These are phyloP conservation scores for Astrothelium macrocarpum DNA, from an alignment of 495 filamentous ascomycete genomes.

Conservation along the genomic window DNA sequence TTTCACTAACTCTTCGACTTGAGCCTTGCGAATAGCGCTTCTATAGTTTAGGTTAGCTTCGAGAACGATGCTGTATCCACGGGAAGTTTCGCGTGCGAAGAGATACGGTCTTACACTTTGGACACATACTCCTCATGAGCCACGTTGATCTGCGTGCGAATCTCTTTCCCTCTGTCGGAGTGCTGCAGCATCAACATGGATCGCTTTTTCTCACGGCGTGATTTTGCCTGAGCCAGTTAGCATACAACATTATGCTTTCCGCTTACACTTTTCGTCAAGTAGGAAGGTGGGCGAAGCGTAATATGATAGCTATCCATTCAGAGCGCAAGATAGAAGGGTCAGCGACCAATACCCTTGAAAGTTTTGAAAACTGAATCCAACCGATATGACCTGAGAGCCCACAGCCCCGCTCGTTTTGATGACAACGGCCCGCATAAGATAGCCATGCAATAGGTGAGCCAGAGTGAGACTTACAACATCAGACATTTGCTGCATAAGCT, in stretches of 20 bases:
- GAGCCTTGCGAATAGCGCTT: constrained; percentile 3
- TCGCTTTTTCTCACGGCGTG: not conserved
- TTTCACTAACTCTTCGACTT: not conserved
- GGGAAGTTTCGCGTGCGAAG: not conserved
- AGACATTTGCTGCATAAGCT: not conserved
- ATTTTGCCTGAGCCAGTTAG: not conserved
- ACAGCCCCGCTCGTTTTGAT: not conserved
- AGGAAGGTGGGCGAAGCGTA: not conserved
- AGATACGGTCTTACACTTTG: not conserved
- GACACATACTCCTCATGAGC: not conserved
- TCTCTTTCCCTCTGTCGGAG: not conserved
- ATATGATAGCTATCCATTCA: not conserved
- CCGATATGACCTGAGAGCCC: not conserved
- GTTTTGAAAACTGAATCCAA: not conserved
- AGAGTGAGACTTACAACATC: not conserved
- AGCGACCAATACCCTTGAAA: not conserved
- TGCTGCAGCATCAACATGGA: not conserved
- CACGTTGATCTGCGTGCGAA: not conserved
- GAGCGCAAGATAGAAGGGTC: not conserved
- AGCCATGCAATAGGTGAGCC: not conserved
- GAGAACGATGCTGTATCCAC: not conserved
- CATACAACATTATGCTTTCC: not conserved
- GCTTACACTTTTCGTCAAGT: not conserved
- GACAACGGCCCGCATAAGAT: not conserved
- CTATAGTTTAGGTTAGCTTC: not conserved